These are phyloP conservation scores for Sporothrix humicola DNA, from an alignment of 2,329 filamentous ascomycete species.

Conservation along the genomic window DNA sequence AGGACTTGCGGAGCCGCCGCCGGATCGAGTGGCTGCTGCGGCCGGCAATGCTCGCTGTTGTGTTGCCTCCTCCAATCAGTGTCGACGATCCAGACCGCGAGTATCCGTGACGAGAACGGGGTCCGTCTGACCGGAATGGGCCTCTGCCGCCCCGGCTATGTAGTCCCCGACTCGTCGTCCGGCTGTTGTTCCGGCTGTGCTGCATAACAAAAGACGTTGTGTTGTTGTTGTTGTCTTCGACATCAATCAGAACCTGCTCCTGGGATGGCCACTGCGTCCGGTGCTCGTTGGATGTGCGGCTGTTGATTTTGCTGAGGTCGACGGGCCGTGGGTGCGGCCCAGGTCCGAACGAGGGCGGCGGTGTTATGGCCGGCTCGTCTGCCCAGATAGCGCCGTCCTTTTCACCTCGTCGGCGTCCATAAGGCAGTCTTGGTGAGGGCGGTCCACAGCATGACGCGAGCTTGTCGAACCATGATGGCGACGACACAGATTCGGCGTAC, in stretches of 20 bases:
- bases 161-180: not conserved
- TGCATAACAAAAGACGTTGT: not conserved
- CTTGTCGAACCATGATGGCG: slow-evolving; percentile 55
- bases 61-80: slow-evolving; percentile 21
- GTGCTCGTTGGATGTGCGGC: not conserved
- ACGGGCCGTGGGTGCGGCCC: not conserved
- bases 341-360: slow-evolving; percentile 41
- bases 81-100: slow-evolving; percentile 44
- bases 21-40: slow-evolving; percentile 53
- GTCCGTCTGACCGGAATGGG: not conserved
- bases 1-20: slow-evolving; percentile 50
- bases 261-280: slow-evolving; percentile 22
- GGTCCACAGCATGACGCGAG: slow-evolving; percentile 54
- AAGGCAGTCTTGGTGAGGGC: slow-evolving; percentile 31
- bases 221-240: not conserved
- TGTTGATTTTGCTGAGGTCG: not conserved
- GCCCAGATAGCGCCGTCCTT: slow-evolving; percentile 42
- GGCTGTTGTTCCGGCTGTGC: not conserved
- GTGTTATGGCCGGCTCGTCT: slow-evolving; percentile 44
- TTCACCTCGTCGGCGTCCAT: slow-evolving; percentile 37
- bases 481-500: slow-evolving; percentile 47
- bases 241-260: not conserved
- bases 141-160: not conserved
- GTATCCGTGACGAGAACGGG: slow-evolving; percentile 22
- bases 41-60: not conserved